Evolutionary conservation across 1,139 yeast genomes (phyloP).

Genomic region (Scheffersomyces insectosa): DNA sequence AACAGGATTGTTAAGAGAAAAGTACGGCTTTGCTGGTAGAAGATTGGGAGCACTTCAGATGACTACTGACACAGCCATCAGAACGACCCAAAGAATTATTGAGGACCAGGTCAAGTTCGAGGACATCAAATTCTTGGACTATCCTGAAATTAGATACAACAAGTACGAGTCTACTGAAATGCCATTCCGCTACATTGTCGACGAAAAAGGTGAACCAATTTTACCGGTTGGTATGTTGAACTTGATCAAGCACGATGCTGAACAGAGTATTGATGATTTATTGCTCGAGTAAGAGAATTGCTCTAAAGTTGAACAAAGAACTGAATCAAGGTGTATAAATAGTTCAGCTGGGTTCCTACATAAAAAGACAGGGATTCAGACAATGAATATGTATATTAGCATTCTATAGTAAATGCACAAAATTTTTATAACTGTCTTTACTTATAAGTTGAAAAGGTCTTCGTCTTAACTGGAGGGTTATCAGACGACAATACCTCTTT

Average conservation of each 20-base stretch:
- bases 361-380: too few relatives aligned
- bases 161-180: conserved; percentile 92
- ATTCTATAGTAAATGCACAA: background rate
- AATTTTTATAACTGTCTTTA: background rate
- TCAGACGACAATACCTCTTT: conserved; percentile 44
- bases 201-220: conserved; percentile 66
- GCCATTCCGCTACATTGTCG: conserved; percentile 91
- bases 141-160: conserved; percentile 88
- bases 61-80: conserved; percentile 97
- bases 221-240: conserved; percentile 91
- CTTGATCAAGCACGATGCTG: conserved; percentile 81
- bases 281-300: conserved; percentile 23
- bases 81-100: conserved; percentile 81
- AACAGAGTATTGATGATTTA: conserved; percentile 69
- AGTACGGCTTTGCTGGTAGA: conserved; percentile 82
- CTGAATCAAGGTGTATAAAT: background rate
- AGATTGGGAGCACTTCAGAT: conserved; percentile 85
- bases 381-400: too few relatives aligned
- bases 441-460: conserved; percentile 24
- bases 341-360: too few relatives aligned
- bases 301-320: background rate
- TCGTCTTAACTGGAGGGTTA: conserved; percentile 20
- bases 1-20: conserved; percentile 79
- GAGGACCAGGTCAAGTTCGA: conserved; percentile 59
- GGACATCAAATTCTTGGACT: conserved; percentile 80